Conservation (phyloP, 2,329 filamentous ascomycete species). For the Paracoccidioides lutzii region DNA sequence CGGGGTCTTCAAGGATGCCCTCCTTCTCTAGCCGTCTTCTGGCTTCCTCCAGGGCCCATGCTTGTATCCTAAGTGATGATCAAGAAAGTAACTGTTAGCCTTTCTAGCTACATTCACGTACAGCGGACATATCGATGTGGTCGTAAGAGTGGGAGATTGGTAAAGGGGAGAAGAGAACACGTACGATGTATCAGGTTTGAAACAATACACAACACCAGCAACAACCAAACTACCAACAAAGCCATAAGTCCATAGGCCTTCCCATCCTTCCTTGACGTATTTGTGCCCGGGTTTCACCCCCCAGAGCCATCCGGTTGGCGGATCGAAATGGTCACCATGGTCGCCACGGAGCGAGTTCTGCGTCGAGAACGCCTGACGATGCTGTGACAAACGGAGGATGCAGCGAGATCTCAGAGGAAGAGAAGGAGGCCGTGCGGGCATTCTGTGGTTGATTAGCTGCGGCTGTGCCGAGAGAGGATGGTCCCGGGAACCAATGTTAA, state of each 20-base stretch:
- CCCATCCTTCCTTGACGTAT: slow-evolving; percentile 92
- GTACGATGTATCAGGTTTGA: slow-evolving; percentile 98
- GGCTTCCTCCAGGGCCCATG: slow-evolving; percentile 96
- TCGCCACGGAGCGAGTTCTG: slow-evolving; percentile 29
- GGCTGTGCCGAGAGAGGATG: background rate
- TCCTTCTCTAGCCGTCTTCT: slow-evolving; percentile 89
- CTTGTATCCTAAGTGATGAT: slow-evolving; percentile 68
- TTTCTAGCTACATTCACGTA: background rate
- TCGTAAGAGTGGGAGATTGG: background rate
- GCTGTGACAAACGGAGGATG: slow-evolving; percentile 23
- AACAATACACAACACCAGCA: slow-evolving; percentile 71
- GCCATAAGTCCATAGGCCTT: slow-evolving; percentile 71
- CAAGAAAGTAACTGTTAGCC: slow-evolving; percentile 8
- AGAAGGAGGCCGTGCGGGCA: slow-evolving; percentile 28
- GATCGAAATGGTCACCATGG: slow-evolving; percentile 72
- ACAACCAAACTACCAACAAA: slow-evolving; percentile 67
- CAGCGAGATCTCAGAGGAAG: slow-evolving; percentile 29
- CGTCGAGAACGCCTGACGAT: slow-evolving; percentile 26
- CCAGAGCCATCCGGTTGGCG: slow-evolving; percentile 83
- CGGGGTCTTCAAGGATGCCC: slow-evolving; percentile 76
- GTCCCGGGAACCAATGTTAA: background rate
- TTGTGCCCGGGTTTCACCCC: slow-evolving; percentile 92
- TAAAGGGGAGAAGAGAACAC: slow-evolving; percentile 36
- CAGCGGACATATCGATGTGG: background rate
- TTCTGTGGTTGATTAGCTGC: slow-evolving; percentile 14